phyloP scores from a whole-genome alignment of 345 rosid genomes.

The Aquilaria yunnanensis region DNA sequence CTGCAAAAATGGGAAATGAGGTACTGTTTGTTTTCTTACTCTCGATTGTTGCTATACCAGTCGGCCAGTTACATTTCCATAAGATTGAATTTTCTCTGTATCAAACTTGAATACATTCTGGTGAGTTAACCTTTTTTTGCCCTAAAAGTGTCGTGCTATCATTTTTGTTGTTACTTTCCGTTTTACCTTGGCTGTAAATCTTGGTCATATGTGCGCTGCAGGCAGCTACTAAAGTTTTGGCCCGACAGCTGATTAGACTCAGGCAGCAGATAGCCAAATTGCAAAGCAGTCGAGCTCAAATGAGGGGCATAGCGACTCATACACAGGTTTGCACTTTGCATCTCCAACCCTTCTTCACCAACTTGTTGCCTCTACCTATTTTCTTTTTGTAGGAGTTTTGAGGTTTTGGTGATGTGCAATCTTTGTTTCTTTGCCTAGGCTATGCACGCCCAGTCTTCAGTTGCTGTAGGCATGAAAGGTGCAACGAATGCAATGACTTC shows the following conservation, averaged over 20 bases:
- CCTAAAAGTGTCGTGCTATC: neutral
- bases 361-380: neutral
- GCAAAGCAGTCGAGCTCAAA: slow-evolving; percentile 96
- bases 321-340: slow-evolving; percentile 52
- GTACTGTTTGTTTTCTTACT: slow-evolving; percentile 20
- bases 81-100: no score
- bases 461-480: slow-evolving; percentile 85
- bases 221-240: slow-evolving; percentile 85
- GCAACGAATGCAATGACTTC: slow-evolving; percentile 90
- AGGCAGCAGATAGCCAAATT: slow-evolving; percentile 89
- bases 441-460: slow-evolving; percentile 90
- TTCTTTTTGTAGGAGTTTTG: neutral
- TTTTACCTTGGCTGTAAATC: neutral
- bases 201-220: slow-evolving; percentile 22
- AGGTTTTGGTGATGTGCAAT: slow-evolving; percentile 7
- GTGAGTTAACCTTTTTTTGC: neutral
- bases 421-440: slow-evolving; percentile 45
- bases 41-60: neutral
- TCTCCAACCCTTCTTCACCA: neutral
- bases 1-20: slow-evolving; percentile 94
- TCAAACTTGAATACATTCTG: no score
- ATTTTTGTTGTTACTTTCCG: neutral
- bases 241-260: slow-evolving; percentile 78
- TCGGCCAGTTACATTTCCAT: neutral
- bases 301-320: slow-evolving; percentile 98